phyloP scores from a whole-genome alignment of 2,329 filamentous ascomycete species.

The Fusarium sp. region DNA sequence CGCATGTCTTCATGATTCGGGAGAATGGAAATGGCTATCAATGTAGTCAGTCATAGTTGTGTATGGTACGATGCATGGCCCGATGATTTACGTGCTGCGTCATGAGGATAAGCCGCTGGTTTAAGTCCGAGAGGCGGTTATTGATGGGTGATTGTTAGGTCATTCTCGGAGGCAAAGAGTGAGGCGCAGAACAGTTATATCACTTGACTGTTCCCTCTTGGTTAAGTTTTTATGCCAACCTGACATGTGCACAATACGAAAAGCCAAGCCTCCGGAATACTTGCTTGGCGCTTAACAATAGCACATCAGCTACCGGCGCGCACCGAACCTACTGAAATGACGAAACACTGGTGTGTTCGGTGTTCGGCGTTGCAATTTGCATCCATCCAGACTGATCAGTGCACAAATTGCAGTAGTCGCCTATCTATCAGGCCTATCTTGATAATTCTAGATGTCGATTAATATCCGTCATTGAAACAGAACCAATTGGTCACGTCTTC shows the following conservation, averaged over 20 bases:
- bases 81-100: background rate
- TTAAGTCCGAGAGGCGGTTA: background rate
- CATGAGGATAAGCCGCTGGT: background rate
- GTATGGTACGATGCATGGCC: slow-evolving; percentile 24
- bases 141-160: background rate
- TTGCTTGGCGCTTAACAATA: too few relatives aligned
- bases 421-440: slow-evolving; percentile 42
- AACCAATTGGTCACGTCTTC: slow-evolving; percentile 33
- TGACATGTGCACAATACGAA: background rate
- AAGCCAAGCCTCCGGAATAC: too few relatives aligned
- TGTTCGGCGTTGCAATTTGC: slow-evolving; percentile 18
- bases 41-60: background rate
- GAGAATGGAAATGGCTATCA: background rate
- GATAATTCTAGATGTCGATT: slow-evolving; percentile 10
- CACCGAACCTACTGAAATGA: background rate
- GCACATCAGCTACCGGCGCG: background rate
- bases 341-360: slow-evolving; percentile 17
- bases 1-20: slow-evolving; percentile 7
- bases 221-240: too few relatives aligned
- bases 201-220: slow-evolving; percentile 11
- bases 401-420: slow-evolving; percentile 14
- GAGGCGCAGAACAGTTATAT: slow-evolving; percentile 24
- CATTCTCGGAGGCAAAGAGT: too few relatives aligned
- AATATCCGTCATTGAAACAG: slow-evolving; percentile 43
- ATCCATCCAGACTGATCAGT: slow-evolving; percentile 21